Evolutionary conservation across 2,329 filamentous ascomycete species (phyloP).

Genomic region (Alternaria sp.): DNA sequence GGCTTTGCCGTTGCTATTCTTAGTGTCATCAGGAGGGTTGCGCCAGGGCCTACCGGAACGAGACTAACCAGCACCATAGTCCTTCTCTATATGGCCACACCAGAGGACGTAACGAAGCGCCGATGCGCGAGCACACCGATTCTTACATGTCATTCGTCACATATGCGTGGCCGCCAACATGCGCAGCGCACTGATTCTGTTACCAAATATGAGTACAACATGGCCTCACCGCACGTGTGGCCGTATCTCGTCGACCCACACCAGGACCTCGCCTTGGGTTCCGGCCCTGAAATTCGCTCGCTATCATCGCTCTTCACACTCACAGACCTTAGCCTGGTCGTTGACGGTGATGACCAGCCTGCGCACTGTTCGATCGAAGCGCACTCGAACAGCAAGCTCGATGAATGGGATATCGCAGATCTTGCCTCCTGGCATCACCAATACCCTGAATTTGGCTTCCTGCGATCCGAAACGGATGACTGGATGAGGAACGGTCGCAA

Average conservation of each 20-base stretch:
- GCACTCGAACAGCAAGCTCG: conserved; percentile 36
- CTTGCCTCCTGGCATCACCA: conserved; percentile 43
- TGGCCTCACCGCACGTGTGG: conserved; percentile 25
- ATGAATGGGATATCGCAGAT: conserved; percentile 45
- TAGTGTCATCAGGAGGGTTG: conserved; percentile 13
- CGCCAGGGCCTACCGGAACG: conserved; percentile 21
- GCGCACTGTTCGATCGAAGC: conserved; percentile 54
- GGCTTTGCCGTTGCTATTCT: conserved; percentile 11
- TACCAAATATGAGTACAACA: conserved; percentile 36
- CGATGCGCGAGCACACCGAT: conserved; percentile 28
- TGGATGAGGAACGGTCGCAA: conserved; percentile 40
- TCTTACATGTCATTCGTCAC: conserved; percentile 32
- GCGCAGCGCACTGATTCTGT: conserved; percentile 24
- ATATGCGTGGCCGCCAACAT: conserved; percentile 34
- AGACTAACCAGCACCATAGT: conserved; percentile 44
- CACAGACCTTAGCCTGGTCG: conserved; percentile 53
- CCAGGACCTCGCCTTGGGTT: conserved; percentile 23
- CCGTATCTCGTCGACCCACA: conserved; percentile 26
- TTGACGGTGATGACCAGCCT: conserved; percentile 46
- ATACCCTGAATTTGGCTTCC: conserved; percentile 45
- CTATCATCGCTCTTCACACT: conserved; percentile 33
- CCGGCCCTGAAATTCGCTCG: conserved; percentile 18
- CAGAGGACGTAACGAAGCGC: conserved; percentile 41
- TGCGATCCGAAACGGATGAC: conserved; percentile 27
- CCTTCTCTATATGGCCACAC: conserved; percentile 53